These are phyloP conservation scores for Nakaseomyces glabratus DNA, from an alignment of 1,139 yeast species.

Conservation along the genomic window DNA sequence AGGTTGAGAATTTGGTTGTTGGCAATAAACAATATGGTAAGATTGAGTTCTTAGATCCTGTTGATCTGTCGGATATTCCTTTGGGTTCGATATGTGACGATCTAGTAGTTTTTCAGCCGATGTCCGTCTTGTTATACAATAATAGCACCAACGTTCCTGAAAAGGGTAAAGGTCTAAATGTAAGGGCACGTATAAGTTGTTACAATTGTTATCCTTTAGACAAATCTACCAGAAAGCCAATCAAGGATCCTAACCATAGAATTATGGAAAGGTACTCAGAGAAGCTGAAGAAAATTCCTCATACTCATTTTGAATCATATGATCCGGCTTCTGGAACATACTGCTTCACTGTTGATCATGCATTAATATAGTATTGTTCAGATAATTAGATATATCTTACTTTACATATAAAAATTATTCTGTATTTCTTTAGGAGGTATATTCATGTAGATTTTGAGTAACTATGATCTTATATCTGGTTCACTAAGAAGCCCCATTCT, in stretches of 20 bases:
- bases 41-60: slow-evolving; percentile 68
- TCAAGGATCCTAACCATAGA: slow-evolving; percentile 71
- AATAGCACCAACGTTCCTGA: slow-evolving; percentile 54
- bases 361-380: too few species aligned
- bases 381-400: too few species aligned
- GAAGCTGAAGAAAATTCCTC: slow-evolving; percentile 52
- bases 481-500: too few species aligned
- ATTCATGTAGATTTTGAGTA: too few species aligned
- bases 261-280: slow-evolving; percentile 60
- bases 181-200: slow-evolving; percentile 62
- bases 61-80: slow-evolving; percentile 65
- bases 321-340: slow-evolving; percentile 60
- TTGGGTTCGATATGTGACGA: slow-evolving; percentile 58
- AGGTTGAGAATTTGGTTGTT: slow-evolving; percentile 57
- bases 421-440: too few species aligned
- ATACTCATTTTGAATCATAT: slow-evolving; percentile 61
- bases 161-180: slow-evolving; percentile 75
- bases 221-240: slow-evolving; percentile 62
- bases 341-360: slow-evolving; percentile 15
- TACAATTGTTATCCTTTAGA: slow-evolving; percentile 73
- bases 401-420: too few species aligned
- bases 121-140: slow-evolving; percentile 66
- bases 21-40: slow-evolving; percentile 78
- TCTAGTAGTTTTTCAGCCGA: slow-evolving; percentile 50
- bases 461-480: too few species aligned